Base-by-base conservation (phyloP, 352 stramenopile genomes). In the Pythium biforme region DNA sequence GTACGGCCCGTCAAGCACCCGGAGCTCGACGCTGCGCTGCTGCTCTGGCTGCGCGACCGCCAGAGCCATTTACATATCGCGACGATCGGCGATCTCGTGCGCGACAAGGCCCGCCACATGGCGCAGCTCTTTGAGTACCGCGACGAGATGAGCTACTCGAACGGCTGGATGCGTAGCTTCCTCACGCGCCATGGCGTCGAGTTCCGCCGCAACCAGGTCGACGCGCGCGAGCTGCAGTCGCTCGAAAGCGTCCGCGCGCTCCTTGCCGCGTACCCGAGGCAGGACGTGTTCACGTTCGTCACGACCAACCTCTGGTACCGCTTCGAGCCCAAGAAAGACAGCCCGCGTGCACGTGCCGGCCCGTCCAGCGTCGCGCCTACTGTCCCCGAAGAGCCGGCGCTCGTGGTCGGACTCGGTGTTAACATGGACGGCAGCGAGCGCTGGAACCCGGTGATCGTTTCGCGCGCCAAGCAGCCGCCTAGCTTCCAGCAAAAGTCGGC, bases 111-210 rank as follows among this genome's bases (percentile, higher is more conserved):
- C 8, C 33, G 68, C 20, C 62, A 68, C 25, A 29, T 85, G 39
- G 74, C 74, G 5, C 47, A 66, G 15, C 68, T 80, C 53, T 74
- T 86, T 64, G 47, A 76, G 46, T 64, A 83, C 45, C 43, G 59
- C 25, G 59, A 69, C 19, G 61, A 66, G 47, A 61, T 85, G 60
- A 73, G 60, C 46, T 89, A 85, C 68, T 89, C 80, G 20, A 86
- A 79, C 43, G 77, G 80, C 8, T 89, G 77, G 77, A 73, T 85
- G 63, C 75, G 65, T 34, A 80, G 77, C 62, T 86, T 88, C 59
- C 72, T 86, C 64, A 79, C 72, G 43, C 72, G 76, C 46, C 77
- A 89, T 62, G 70, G 79, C 34, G 55, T 88, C 20, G 64, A 78
- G 31, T 72, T 77, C 33, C 47, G 52, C 17, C 72, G 51, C 53